Percentiles rank a stretch among this genome's conserved stretches.
phyloP scores from a whole-genome alignment of 2,329 filamentous ascomycete species.

The Trichoderma breve region DNA sequence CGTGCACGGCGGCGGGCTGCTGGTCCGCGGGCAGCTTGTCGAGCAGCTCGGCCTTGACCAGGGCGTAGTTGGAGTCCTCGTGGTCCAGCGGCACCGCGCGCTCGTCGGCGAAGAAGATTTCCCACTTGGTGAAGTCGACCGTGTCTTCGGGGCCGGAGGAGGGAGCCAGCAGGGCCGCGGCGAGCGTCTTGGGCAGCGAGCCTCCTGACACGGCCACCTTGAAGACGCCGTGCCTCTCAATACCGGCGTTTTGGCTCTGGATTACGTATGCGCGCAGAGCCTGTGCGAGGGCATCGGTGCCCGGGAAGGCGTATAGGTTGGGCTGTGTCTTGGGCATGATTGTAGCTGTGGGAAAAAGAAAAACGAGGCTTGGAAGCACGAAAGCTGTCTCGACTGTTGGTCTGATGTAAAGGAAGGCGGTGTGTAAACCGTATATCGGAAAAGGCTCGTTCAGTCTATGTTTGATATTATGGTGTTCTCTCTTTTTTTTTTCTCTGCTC shows the following conservation, averaged over 20 bases:
- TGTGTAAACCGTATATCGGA: background rate
- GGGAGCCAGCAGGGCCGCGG: slow-evolving; percentile 71
- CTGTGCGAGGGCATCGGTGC: slow-evolving; percentile 66
- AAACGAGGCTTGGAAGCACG: no score
- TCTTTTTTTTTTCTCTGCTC: background rate
- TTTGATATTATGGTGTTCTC: background rate
- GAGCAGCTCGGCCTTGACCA: slow-evolving; percentile 83
- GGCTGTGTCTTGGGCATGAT: slow-evolving; percentile 56
- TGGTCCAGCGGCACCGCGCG: slow-evolving; percentile 89
- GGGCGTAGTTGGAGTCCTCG: slow-evolving; percentile 88
- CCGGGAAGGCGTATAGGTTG: slow-evolving; percentile 78
- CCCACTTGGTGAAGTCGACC: slow-evolving; percentile 82
- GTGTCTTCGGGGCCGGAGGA: slow-evolving; percentile 55
- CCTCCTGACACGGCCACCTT: slow-evolving; percentile 92
- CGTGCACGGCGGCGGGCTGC: slow-evolving; percentile 68
- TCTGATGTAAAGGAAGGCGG: background rate
- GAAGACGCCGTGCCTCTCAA: slow-evolving; percentile 79
- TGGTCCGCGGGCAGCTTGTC: slow-evolving; percentile 75
- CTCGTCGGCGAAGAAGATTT: slow-evolving; percentile 98
- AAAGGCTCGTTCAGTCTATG: background rate
- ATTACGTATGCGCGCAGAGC: slow-evolving; percentile 81
- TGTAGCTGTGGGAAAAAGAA: slow-evolving; percentile 23
- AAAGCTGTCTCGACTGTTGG: background rate
- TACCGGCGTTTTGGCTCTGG: slow-evolving; percentile 73
- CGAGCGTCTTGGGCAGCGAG: slow-evolving; percentile 84